Base-by-base conservation (phyloP, 2,329 filamentous ascomycete genomes). In the Neonectria sp. region DNA sequence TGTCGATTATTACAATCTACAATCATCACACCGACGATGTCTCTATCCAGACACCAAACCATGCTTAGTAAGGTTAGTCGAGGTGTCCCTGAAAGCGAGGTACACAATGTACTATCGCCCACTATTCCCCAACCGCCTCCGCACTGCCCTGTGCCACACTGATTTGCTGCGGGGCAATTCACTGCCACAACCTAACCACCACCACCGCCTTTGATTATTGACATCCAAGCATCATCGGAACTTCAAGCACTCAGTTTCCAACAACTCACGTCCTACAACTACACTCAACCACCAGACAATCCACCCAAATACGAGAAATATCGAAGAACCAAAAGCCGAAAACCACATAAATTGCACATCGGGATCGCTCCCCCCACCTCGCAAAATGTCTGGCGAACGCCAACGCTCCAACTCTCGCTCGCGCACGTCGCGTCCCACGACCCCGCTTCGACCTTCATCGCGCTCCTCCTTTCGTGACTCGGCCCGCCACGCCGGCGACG, bases 371-470 rank as follows among this genome's bases (percentile, higher is more conserved):
- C 9, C 29, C 17, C 11, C 37, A 40, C 6, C 27, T 33, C 17
- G 5, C 29, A 64, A 59, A 25, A 78, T 79, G 76, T 74, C 78
- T 4, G 72, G 70, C 58, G 77, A 78, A 17, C 68, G 69, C 27
- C 68, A 75, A 65, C 83, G 84, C 8, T 90, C 90, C 27, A 86
- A 86, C 59, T 92, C 90, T 48, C 91, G 89, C 70, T 85, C 89
- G 55, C 88, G 86, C 55, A 87, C 87, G 6, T 94, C 93, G 48
- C 91, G 94, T 68, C 96, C 95, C 25, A 97, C 95, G 2, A 98
- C 96, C 4, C 96, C 96, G 33, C 89, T 99, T 11, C 93, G 95
- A 55, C 93, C 95, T 17, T 94, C 93, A 24, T 98, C 95, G 4
- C 92, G 95, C 59, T 95, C 93, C 21, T 97, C 95, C 13, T 90